These are phyloP conservation scores for Herpetomonas samuelpessoai DNA, from an alignment of 208 protist genomes.

Conservation along the genomic window DNA sequence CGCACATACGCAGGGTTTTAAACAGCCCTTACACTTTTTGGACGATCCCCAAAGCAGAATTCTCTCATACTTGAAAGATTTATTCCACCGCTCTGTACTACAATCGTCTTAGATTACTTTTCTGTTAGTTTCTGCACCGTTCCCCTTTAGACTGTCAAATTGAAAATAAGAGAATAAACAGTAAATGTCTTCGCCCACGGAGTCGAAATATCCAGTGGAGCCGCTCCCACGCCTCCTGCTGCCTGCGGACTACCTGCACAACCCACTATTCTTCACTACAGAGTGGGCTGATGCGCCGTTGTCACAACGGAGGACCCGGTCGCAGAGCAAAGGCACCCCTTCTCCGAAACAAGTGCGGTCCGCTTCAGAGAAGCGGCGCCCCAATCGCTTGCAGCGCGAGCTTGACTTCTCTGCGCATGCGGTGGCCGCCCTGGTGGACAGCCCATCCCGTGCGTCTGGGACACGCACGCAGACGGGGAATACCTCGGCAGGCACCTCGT, in stretches of 20 bases:
- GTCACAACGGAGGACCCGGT: neutral
- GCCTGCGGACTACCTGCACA: conserved; percentile 26
- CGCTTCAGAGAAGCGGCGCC: neutral
- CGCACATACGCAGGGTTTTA: no score
- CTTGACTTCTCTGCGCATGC: neutral
- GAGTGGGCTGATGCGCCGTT: neutral
- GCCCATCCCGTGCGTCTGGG: no score
- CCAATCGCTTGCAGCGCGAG: neutral
- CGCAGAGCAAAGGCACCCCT: conserved; percentile 3
- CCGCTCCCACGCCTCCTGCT: conserved; percentile 19
- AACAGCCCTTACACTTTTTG: no score
- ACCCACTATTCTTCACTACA: conserved; percentile 32
- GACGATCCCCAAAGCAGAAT: no score
- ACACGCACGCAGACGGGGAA: no score
- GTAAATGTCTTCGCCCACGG: no score
- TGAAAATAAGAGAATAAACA: no score
- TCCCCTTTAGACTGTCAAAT: no score
- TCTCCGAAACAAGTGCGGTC: conserved; percentile 8
- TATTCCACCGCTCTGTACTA: neutral
- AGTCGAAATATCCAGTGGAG: conserved; percentile 14
- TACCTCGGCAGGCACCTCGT: no score
- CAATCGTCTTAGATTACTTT: conserved; percentile 4
- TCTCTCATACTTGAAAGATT: no score
- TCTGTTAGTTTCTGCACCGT: neutral
- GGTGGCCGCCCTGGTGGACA: neutral